Evolutionary conservation across 345 rosid genomes (phyloP).

Genomic region (Eucalyptus coolabah): DNA sequence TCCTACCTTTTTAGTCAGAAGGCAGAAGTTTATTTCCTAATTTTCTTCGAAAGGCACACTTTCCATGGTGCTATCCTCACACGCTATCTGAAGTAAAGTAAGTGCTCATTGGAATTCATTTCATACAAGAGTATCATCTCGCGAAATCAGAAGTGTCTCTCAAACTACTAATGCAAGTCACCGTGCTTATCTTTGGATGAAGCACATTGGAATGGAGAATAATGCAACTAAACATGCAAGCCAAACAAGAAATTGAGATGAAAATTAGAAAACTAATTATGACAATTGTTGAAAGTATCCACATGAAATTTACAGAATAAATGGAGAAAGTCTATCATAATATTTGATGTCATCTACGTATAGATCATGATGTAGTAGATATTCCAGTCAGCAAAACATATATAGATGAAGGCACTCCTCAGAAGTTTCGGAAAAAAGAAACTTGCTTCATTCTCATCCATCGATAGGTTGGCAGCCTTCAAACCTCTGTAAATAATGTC

Average conservation of each 20-base stretch:
- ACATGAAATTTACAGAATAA: not conserved
- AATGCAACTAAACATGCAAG: not conserved
- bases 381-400: not conserved
- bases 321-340: not conserved
- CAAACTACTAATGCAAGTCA: not conserved
- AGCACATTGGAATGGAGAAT: not conserved
- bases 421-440: not conserved
- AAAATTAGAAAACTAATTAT: not conserved
- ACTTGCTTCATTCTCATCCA: constrained; percentile 8
- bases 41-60: not conserved
- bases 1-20: not conserved
- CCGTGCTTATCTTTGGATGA: not conserved
- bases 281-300: not conserved
- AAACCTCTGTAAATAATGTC: constrained; percentile 8
- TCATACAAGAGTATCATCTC: not conserved
- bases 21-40: not conserved
- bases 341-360: not conserved
- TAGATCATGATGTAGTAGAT: not conserved
- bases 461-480: constrained; percentile 9
- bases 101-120: not conserved
- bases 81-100: not conserved
- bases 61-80: not conserved
- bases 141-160: not conserved
- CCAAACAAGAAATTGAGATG: not conserved
- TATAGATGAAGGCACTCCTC: not conserved